Conservation (phyloP, 192 early-diverging fungal species). For the Funneliformis geosporum region DNA sequence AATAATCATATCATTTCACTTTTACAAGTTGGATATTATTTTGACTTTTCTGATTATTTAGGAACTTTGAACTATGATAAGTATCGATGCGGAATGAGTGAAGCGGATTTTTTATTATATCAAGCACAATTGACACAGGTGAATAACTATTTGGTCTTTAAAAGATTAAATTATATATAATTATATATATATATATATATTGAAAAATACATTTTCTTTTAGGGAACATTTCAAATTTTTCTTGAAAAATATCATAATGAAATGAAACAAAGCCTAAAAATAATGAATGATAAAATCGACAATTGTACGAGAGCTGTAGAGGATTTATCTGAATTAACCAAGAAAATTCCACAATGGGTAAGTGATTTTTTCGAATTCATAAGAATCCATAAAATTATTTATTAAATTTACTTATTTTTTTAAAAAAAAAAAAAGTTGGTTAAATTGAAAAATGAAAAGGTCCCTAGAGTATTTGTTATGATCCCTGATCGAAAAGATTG, state of each 20-base stretch:
- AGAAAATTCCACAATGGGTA: neutral
- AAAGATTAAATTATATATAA: neutral
- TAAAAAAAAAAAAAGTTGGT: neutral
- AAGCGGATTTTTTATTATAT: neutral
- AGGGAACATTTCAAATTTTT: neutral
- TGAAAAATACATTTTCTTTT: neutral
- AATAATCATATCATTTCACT: too few relatives aligned
- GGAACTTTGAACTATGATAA: neutral
- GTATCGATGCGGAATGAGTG: neutral
- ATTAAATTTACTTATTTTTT: too few relatives aligned
- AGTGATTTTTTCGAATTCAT: neutral
- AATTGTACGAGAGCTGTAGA: neutral
- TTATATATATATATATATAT: too few relatives aligned
- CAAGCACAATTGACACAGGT: neutral
- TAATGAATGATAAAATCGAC: neutral
- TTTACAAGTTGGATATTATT: too few relatives aligned
- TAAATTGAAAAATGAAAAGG: neutral
- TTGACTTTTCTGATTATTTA: neutral
- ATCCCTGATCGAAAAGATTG: neutral
- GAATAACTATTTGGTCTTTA: neutral
- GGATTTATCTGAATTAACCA: neutral
- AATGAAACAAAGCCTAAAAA: neutral
- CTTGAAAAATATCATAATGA: neutral
- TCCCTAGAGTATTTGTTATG: neutral
- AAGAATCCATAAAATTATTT: neutral